Evolutionary conservation across 768 basidiomycete species (phyloP), one percentile per base, ranked within the genome.

Genomic region (Tephrocybe sp.): DNA sequence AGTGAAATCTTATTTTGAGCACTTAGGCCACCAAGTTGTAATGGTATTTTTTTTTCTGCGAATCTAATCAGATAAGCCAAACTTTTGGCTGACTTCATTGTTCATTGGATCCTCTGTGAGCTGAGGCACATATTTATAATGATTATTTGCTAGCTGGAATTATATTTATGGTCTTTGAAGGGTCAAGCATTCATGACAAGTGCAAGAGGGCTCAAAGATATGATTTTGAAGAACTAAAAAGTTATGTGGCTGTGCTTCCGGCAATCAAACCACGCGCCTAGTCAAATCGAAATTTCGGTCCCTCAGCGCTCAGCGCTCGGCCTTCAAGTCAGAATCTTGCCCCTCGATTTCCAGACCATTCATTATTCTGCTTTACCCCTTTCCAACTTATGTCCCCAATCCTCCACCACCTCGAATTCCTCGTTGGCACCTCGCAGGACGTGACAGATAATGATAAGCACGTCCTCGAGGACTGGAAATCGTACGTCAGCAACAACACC

Each of bases 381-480:
- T 12, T 37, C 36, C n/a, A 19, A 18, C 3, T n/a, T n/a, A 59
- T 50, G 52, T 46, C 47, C 13, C 26, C 42, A 22, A 51, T 64
- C 5, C 34, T 34, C 27, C 47, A 40, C n/a, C 67, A 70, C 52
- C 59, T 70, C 30, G 60, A 68, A 47, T 61, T 59, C 42, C 61
- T 70, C 6, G 49, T 68, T 27, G 62, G 64, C 1, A 55, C 57
- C 8, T 55, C 65, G 4, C 59, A 61, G 21, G 62, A 66, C 16
- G 31, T 53, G 36, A 40, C 55, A 41, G 51, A 49, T 25, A 56
- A 53, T 28, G 66, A 69, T 28, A 55, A 49, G 48, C 62, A 55
- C 38, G 43, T 57, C 12, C 43, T 67, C 8, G 59, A 66, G 36
- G 64, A 64, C 46, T 69, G 68, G 69, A 53, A 60, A 54, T 60